Percentiles rank a stretch among this genome's conserved stretches.
Evolutionary conservation across 768 basidiomycete genomes (phyloP).

Genomic region (Crepidotus variabilis): DNA sequence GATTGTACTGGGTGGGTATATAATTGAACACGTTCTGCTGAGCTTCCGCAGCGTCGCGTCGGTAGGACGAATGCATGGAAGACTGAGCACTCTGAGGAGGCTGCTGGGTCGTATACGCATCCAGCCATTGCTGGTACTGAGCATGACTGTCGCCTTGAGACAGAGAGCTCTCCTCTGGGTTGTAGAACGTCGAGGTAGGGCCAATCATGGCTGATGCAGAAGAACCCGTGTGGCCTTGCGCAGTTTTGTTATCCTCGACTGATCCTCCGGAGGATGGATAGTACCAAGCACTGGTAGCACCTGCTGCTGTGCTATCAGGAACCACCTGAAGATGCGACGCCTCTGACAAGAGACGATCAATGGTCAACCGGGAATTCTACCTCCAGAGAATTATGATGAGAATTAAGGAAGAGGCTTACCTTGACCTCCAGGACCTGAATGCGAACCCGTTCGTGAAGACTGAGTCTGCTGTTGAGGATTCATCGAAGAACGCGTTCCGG

Average conservation of each 20-base stretch:
- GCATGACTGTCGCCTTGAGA: slow-evolving; percentile 21
- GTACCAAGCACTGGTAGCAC: slow-evolving; percentile 16
- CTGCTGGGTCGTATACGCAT: slow-evolving; percentile 23
- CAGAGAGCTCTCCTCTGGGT: slow-evolving; percentile 34
- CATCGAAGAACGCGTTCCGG: slow-evolving; percentile 9
- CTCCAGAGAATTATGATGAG: neutral
- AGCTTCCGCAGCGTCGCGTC: neutral
- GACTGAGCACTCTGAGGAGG: slow-evolving; percentile 13
- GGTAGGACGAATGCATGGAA: slow-evolving; percentile 3
- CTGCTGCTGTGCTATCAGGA: slow-evolving; percentile 8
- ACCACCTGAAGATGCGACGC: slow-evolving; percentile 4
- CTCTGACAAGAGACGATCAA: slow-evolving; percentile 6
- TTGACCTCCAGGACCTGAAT: slow-evolving; percentile 4
- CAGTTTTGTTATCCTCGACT: slow-evolving; percentile 7
- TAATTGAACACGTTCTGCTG: slow-evolving; percentile 24
- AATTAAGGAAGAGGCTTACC: neutral
- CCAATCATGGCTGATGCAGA: slow-evolving; percentile 48
- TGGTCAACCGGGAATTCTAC: slow-evolving; percentile 4
- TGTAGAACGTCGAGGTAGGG: slow-evolving; percentile 51
- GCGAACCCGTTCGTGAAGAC: slow-evolving; percentile 5
- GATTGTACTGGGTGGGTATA: slow-evolving; percentile 22
- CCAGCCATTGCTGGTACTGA: slow-evolving; percentile 42
- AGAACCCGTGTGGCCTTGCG: slow-evolving; percentile 11
- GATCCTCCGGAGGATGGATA: slow-evolving; percentile 11
- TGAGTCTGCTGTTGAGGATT: slow-evolving; percentile 6